Base-by-base conservation (phyloP, 495 filamentous ascomycete genomes). In the Xylaria castorea region DNA sequence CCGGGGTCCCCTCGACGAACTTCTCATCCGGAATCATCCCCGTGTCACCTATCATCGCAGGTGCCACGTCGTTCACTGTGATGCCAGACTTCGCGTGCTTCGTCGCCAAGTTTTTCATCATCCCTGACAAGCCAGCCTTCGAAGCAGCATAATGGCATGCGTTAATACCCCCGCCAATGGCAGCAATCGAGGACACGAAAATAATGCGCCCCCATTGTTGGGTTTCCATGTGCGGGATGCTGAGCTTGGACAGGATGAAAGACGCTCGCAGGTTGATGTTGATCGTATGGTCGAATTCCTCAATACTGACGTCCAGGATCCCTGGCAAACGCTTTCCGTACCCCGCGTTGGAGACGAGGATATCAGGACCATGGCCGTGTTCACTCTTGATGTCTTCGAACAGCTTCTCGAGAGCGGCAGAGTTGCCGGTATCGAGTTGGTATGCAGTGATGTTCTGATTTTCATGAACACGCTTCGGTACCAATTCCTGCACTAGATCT, bases 11-110 rank as follows among this genome's bases (percentile, higher is more conserved):
- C 68, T 82, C 75, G 12, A 88, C 85, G 25, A 83, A 81, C 66
- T 87, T 83, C 16, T 82, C 84, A 50, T 88, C 87, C 3, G 90
- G 90, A 65, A 91, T 85, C 89, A 92, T 90, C 0, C 87, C 86
- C 20, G 89, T 92, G 7, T 89, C 88, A 12, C 89, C 89, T 71
- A 93, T 93, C 89, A 93, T 89, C 12, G 91, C 91, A 0, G 92
- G 92, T 18, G 91, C 90, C 3, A 94, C 90, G 76, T 91, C 91
- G 66, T 94, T 93, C 50, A 92, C 89, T 30, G 91, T 93, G 73
- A 94, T 91, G 40, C 90, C 90, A 71, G 84, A 83, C 73, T 85
- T 82, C 11, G 89, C 90, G 34, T 91, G 83, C 64, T 88, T 86
- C n/a, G 81, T 86, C 14, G 89, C 85, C 27, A 93, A 81, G 70